phyloP scores from a whole-genome alignment of 1,139 yeast species.

The Nakaseomyces delphensis region DNA sequence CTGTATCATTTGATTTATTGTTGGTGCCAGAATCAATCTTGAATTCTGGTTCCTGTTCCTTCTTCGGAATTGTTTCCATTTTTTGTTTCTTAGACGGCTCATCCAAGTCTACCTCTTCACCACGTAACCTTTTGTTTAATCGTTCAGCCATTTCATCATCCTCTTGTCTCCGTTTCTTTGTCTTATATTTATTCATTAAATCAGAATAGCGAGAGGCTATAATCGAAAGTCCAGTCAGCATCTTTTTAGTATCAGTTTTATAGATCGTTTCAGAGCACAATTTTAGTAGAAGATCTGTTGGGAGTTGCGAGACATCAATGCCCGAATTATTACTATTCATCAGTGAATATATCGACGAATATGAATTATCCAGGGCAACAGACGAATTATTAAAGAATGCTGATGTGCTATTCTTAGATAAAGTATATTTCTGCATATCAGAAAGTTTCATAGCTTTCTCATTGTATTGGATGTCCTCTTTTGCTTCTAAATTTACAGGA shows the following conservation, averaged over 20 bases:
- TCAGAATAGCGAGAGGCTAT: constrained; percentile 53
- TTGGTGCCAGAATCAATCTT: not conserved
- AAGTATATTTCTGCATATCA: constrained; percentile 25
- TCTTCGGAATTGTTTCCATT: not conserved
- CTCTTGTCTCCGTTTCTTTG: constrained; percentile 10
- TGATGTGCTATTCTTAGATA: constrained; percentile 20
- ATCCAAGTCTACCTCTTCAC: constrained; percentile 21
- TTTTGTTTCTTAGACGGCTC: constrained; percentile 16
- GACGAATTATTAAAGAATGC: constrained; percentile 33
- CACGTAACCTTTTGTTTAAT: constrained; percentile 25
- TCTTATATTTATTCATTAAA: constrained; percentile 28
- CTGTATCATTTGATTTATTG: constrained; percentile 6
- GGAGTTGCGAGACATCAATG: constrained; percentile 63
- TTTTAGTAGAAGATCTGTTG: constrained; percentile 53
- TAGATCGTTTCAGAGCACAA: constrained; percentile 58
- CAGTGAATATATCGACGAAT: constrained; percentile 46
- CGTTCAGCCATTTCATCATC: constrained; percentile 13
- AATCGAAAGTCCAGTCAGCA: constrained; percentile 62
- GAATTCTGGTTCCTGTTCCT: not conserved
- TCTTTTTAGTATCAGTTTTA: constrained; percentile 44
- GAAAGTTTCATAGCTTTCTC: constrained; percentile 3
- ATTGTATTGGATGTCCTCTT: not conserved
- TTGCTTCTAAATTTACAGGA: not conserved
- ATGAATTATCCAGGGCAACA: constrained; percentile 34
- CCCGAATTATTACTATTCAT: constrained; percentile 52